Evolutionary conservation across 2,329 filamentous ascomycete genomes (phyloP).

Genomic region (Venturiaceae sp.): DNA sequence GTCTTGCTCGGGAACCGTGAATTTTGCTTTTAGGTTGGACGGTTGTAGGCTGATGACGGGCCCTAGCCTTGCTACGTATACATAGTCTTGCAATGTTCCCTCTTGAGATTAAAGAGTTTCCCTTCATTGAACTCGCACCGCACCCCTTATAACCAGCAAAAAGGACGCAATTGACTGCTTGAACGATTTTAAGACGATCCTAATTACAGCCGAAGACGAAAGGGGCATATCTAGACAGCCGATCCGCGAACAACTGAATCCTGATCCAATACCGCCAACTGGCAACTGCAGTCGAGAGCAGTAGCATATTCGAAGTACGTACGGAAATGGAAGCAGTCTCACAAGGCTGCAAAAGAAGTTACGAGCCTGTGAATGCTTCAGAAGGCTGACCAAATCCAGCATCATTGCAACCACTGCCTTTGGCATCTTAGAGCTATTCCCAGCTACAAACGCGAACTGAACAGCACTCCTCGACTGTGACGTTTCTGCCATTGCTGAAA

Average conservation of each 20-base stretch:
- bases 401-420: neutral
- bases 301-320: neutral
- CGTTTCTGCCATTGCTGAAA: slow-evolving; percentile 1
- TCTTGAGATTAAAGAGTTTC: neutral
- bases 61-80: neutral
- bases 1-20: neutral
- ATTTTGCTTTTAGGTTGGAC: neutral
- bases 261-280: neutral
- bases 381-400: neutral
- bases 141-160: neutral
- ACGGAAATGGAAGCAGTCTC: neutral
- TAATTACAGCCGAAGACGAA: neutral
- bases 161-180: neutral
- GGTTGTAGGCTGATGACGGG: neutral
- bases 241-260: neutral
- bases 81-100: neutral
- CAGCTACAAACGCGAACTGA: neutral
- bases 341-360: neutral
- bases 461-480: neutral
- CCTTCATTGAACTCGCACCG: neutral
- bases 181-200: neutral
- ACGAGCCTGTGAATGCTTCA: neutral
- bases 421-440: neutral
- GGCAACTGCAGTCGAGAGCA: neutral
- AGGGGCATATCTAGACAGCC: neutral